Conservation (phyloP, 768 basidiomycete species). For the Leccinum barrowsii region DNA sequence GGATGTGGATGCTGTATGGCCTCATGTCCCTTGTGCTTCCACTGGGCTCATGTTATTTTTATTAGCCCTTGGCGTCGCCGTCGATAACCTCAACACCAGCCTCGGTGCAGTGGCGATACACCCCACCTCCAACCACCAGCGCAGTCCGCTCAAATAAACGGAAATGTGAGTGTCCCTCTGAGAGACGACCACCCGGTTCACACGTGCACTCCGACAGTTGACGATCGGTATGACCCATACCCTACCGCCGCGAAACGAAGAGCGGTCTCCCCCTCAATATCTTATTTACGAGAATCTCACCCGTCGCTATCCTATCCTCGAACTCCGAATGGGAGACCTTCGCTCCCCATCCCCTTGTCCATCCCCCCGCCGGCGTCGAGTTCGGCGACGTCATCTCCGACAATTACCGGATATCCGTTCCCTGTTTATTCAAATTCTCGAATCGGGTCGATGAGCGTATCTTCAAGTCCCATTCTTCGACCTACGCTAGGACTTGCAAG, state of each 20-base stretch:
- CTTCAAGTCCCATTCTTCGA: constrained; percentile 74
- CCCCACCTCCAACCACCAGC: constrained; percentile 76
- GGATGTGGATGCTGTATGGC: constrained; percentile 74
- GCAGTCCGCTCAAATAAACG: constrained; percentile 79
- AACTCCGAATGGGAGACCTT: constrained; percentile 53
- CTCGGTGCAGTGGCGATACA: constrained; percentile 72
- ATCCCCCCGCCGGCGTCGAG: constrained; percentile 55
- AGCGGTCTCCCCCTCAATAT: constrained; percentile 78
- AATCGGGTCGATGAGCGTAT: constrained; percentile 47
- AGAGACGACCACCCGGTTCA: constrained; percentile 5
- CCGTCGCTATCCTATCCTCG: constrained; percentile 42
- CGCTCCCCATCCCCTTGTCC: constrained; percentile 64
- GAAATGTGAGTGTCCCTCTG: constrained; percentile 49
- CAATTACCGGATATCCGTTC: constrained; percentile 50
- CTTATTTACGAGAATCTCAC: constrained; percentile 61
- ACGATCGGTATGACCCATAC: constrained; percentile 85
- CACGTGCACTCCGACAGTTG: constrained; percentile 43
- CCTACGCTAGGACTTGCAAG: constrained; percentile 70
- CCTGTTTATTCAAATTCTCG: constrained; percentile 38
- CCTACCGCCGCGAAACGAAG: constrained; percentile 73
- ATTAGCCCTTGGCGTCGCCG: constrained; percentile 60
- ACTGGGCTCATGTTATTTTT: constrained; percentile 19
- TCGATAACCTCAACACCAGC: constrained; percentile 52
- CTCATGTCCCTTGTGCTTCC: constrained; percentile 12
- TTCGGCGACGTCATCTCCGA: constrained; percentile 73